Base-by-base conservation (phyloP, 202 grass and related monocot genomes). In the Zizania palustris region DNA sequence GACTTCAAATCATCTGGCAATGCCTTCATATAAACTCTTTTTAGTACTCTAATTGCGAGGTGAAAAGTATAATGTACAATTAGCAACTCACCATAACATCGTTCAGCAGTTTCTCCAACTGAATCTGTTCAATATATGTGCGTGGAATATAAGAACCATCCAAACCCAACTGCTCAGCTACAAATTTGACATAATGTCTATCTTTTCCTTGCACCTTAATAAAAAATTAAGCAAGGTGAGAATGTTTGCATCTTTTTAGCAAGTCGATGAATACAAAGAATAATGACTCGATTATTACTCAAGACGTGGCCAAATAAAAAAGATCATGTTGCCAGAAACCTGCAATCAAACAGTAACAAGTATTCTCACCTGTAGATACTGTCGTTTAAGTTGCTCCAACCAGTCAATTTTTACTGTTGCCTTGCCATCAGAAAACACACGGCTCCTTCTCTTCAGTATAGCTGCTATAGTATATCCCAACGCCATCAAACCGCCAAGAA, bases 401-500 rank as follows among this genome's bases (percentile, higher is more conserved):
- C 89, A 90, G 53, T 98, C 96, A 78, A 95, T 95, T 87, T 95
- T 98, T 55, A 98, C 87, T 85, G 83, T 85, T 48, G 89, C 89
- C 76, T 69, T 88, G 81, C 85, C 86, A 83, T 99, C 85, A 85
- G 92, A 88, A 78, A 95, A 99, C 50, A 93, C 87, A 72, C 76
- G 78, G 77, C 81, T 96, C 46, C 81, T 95, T 86, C 96, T 93
- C 82, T 99, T 99, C 40, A 99, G 72, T 87, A 99, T 99, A 77
- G 91, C 81, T 76, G 96, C 92, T 62, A 99, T 99, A 64, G 87
- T 95, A 72, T 99, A 99, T 39, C 92, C 96, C 67, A 99, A 77
- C 3, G 96, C 96, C 96, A 99, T 99, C 69, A 99, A 85, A 82
- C 96, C 92, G 75, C 96, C 96, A 87, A 99, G 89, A 95, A 99